Conservation (phyloP, 148 eudicot species). For the Suaeda aralocaspica region DNA sequence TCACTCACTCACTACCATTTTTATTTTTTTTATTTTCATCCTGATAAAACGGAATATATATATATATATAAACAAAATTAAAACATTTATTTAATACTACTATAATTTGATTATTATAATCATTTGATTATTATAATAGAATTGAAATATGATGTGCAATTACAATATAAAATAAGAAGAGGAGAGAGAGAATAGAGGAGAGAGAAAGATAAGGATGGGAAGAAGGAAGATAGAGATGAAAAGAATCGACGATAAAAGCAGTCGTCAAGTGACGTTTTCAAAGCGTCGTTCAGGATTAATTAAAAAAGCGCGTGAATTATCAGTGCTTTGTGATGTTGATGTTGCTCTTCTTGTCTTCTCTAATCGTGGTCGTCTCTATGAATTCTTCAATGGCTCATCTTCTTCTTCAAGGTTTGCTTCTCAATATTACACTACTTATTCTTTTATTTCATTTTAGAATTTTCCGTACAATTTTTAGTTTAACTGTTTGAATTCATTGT, state of each 20-base stretch:
- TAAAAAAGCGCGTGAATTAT: slow-evolving; percentile 42
- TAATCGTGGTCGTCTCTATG: slow-evolving; percentile 39
- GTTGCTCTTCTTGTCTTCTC: slow-evolving; percentile 44
- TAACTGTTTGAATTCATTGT: no score
- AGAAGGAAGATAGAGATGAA: slow-evolving; percentile 51
- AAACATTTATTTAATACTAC: no score
- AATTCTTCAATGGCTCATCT: slow-evolving; percentile 27
- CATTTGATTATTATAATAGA: no score
- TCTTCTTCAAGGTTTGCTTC: slow-evolving; percentile 16
- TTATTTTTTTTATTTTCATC: no score
- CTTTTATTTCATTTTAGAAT: no score
- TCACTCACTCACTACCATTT: no score
- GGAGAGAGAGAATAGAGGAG: slow-evolving; percentile 12
- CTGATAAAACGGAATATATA: no score
- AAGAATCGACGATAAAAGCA: slow-evolving; percentile 44
- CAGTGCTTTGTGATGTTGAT: slow-evolving; percentile 47
- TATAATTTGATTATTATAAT: no score
- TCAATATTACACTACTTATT: background rate
- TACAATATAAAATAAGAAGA: background rate
- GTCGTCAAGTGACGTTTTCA: slow-evolving; percentile 50
- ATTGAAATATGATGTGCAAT: no score
- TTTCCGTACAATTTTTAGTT: no score
- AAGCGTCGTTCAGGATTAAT: slow-evolving; percentile 45
- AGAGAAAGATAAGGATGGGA: slow-evolving; percentile 17
- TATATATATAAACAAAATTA: no score